Percentiles rank a stretch among this genome's conserved stretches.
Evolutionary conservation across 345 rosid species (phyloP).

Genomic region (Citrus trifoliata): DNA sequence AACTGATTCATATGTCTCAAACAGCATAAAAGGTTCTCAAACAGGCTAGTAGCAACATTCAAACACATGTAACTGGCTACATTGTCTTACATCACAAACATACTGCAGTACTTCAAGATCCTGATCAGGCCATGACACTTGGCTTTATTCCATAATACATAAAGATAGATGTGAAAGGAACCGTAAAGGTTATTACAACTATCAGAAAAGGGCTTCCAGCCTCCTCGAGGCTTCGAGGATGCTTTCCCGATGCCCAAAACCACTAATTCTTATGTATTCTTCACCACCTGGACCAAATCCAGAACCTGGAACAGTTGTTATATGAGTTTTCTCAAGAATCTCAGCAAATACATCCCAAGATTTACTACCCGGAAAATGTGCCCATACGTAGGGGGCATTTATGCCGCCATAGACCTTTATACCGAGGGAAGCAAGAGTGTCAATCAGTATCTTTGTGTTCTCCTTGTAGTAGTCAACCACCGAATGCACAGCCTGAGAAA

Average conservation of each 20-base stretch:
- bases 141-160: neutral
- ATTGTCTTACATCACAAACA: neutral
- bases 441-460: slow-evolving; percentile 50
- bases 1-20: neutral
- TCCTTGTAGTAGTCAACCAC: slow-evolving; percentile 56
- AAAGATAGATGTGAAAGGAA: neutral
- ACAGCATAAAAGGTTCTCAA: neutral
- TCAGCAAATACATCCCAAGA: slow-evolving; percentile 74
- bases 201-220: slow-evolving; percentile 26
- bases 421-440: slow-evolving; percentile 46
- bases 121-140: neutral
- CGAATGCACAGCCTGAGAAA: neutral
- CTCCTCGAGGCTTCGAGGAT: slow-evolving; percentile 69
- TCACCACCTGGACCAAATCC: slow-evolving; percentile 88
- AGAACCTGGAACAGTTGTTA: slow-evolving; percentile 68
- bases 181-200: neutral
- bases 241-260: slow-evolving; percentile 48
- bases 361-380: slow-evolving; percentile 52
- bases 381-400: slow-evolving; percentile 82
- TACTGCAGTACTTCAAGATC: neutral
- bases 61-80: neutral
- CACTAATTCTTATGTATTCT: slow-evolving; percentile 65
- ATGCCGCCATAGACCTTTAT: slow-evolving; percentile 59
- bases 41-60: neutral
- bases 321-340: slow-evolving; percentile 65